Percentiles rank a stretch among this genome's conserved stretches.
Conservation (phyloP, 2,329 filamentous ascomycete genomes). For the Erysiphe pulchra region DNA sequence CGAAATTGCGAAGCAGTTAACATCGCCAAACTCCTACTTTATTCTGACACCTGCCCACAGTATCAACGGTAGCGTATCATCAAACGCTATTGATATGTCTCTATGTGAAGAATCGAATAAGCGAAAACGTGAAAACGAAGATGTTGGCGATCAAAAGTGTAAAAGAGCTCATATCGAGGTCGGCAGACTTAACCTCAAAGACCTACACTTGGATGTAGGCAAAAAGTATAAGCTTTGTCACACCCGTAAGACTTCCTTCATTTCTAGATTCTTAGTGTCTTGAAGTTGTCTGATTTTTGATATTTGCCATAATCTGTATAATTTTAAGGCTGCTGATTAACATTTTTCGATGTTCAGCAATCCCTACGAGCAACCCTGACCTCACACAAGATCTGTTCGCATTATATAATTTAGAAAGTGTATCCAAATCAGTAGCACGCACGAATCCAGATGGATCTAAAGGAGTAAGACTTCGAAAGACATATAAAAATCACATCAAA, state of each 20-base stretch:
- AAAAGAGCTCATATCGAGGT: slow-evolving; percentile 39
- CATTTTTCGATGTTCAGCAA: slow-evolving; percentile 11
- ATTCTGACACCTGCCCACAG: slow-evolving; percentile 37
- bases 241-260: slow-evolving; percentile 36
- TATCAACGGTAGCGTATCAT: slow-evolving; percentile 25
- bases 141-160: slow-evolving; percentile 26
- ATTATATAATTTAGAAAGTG: slow-evolving; percentile 26
- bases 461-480: slow-evolving; percentile 40
- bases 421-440: slow-evolving; percentile 35
- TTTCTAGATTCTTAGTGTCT: slow-evolving; percentile 2
- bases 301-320: no score
- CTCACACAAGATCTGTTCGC: slow-evolving; percentile 31
- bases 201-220: slow-evolving; percentile 39
- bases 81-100: slow-evolving; percentile 4
- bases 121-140: slow-evolving; percentile 33
- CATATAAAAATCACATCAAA: slow-evolving; percentile 44
- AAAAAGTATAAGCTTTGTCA: slow-evolving; percentile 40
- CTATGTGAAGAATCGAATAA: slow-evolving; percentile 31
- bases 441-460: slow-evolving; percentile 33
- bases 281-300: not conserved
- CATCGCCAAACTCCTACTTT: slow-evolving; percentile 20
- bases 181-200: slow-evolving; percentile 33
- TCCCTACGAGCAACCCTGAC: slow-evolving; percentile 19
- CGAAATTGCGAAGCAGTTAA: slow-evolving; percentile 22
- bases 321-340: slow-evolving; percentile 12